A percentile compares a stretch with the other conserved stretches of the same genome.
phyloP scores from a whole-genome alignment of 2,329 filamentous ascomycete genomes.

The Arthrobotrys sinensis region DNA sequence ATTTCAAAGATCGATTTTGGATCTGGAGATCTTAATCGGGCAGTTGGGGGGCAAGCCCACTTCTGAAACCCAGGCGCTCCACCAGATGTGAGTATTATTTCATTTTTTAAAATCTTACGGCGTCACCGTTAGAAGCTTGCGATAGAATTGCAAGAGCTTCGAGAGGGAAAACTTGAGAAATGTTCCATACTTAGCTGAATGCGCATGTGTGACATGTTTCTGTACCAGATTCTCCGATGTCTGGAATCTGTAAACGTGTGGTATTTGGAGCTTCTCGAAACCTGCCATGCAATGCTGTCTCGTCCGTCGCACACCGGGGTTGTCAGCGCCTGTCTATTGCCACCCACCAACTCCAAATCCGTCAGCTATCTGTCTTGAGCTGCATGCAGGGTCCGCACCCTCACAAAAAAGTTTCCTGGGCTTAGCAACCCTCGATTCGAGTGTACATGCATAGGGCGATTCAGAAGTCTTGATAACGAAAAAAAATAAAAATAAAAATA shows the following conservation, averaged over 20 bases:
- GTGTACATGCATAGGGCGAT: background rate
- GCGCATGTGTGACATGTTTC: conserved; percentile 1
- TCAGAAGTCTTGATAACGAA: too few relatives aligned
- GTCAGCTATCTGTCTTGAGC: background rate
- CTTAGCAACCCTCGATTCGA: conserved; percentile 8
- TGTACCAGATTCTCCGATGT: background rate
- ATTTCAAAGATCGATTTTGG: conserved; percentile 9
- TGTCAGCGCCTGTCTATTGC: background rate
- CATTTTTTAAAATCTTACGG: background rate
- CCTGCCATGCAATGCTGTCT: background rate
- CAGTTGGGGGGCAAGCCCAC: conserved; percentile 3
- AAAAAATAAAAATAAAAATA: too few relatives aligned
- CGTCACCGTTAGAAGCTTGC: background rate
- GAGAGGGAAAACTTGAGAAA: background rate
- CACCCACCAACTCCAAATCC: background rate
- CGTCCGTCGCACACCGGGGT: background rate
- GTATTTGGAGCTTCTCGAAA: background rate
- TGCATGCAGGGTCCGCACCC: conserved; percentile 1
- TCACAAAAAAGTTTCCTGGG: background rate
- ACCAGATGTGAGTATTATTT: background rate
- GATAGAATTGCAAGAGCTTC: background rate
- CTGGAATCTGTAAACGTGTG: background rate
- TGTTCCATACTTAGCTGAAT: background rate
- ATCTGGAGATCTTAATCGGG: conserved; percentile 11
- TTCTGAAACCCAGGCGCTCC: too few relatives aligned